Evolutionary conservation across 805 yeast genomes (phyloP).

Genomic region (Cyberlindnera xylosilytica): DNA sequence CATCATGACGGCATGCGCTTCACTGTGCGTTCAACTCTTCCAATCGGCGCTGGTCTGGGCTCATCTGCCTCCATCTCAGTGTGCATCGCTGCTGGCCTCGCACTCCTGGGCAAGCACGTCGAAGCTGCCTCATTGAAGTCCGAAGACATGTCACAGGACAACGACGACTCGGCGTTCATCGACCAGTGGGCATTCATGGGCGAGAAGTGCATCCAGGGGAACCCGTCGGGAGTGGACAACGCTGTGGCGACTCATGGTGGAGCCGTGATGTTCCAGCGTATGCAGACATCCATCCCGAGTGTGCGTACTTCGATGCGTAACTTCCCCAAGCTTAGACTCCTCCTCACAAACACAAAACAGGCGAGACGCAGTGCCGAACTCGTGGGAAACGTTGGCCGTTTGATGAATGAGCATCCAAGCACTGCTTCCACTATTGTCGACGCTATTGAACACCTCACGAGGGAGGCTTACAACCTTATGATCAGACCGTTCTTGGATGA

Average conservation of each 20-base stretch:
- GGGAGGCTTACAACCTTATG: slow-evolving; percentile 69
- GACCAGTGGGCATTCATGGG: slow-evolving; percentile 91
- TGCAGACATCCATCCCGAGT: slow-evolving; percentile 49
- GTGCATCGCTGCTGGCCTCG: slow-evolving; percentile 72
- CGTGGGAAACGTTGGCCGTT: slow-evolving; percentile 69
- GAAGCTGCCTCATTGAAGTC: slow-evolving; percentile 33
- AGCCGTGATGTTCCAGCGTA: slow-evolving; percentile 84
- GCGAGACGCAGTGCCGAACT: slow-evolving; percentile 84
- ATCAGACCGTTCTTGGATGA: slow-evolving; percentile 45
- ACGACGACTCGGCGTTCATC: slow-evolving; percentile 53
- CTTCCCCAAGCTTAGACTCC: slow-evolving; percentile 69
- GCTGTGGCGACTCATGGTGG: slow-evolving; percentile 96
- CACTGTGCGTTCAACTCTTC: slow-evolving; percentile 76
- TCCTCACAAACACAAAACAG: slow-evolving; percentile 81
- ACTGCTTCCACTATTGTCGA: slow-evolving; percentile 59
- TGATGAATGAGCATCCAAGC: slow-evolving; percentile 51
- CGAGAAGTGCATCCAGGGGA: slow-evolving; percentile 93
- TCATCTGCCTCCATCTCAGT: slow-evolving; percentile 91
- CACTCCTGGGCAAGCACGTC: slow-evolving; percentile 56
- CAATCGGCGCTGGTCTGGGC: slow-evolving; percentile 96
- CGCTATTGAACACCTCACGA: slow-evolving; percentile 72
- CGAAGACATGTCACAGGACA: slow-evolving; percentile 35
- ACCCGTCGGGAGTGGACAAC: slow-evolving; percentile 95
- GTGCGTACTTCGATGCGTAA: slow-evolving; percentile 65
- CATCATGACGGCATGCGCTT: slow-evolving; percentile 51